Conservation (phyloP, 2,329 filamentous ascomycete genomes). For the Helotiales sp. region DNA sequence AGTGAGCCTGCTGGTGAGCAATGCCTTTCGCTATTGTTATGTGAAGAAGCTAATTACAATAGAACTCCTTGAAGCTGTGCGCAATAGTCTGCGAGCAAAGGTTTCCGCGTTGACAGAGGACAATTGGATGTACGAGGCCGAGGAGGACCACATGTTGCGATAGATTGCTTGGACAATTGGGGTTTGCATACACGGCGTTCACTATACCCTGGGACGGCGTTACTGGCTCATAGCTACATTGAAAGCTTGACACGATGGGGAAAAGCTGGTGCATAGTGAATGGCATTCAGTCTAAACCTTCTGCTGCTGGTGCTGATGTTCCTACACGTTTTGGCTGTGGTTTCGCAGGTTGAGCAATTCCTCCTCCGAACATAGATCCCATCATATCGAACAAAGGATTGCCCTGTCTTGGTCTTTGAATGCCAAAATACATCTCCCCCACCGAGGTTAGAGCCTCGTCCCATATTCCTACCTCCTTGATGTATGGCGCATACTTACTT, state of each 20-base stretch:
- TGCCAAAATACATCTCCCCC: constrained; percentile 95
- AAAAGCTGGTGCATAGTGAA: constrained; percentile 12
- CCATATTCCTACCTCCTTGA: constrained; percentile 79
- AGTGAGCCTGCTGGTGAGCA: constrained; percentile 65
- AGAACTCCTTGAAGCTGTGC: constrained; percentile 71
- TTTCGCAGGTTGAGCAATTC: constrained; percentile 48
- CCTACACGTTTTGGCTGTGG: constrained; percentile 39
- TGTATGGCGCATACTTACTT: constrained; percentile 75
- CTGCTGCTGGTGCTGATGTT: constrained; percentile 50
- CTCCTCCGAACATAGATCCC: constrained; percentile 88
- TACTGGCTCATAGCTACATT: not conserved
- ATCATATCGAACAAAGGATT: constrained; percentile 99
- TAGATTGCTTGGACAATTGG: constrained; percentile 4
- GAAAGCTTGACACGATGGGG: no score
- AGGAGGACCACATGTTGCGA: constrained; percentile 26
- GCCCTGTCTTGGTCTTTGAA: constrained; percentile 82
- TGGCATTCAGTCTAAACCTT: constrained; percentile 57
- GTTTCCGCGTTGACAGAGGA: constrained; percentile 76
- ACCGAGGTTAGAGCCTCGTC: constrained; percentile 80
- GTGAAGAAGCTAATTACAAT: constrained; percentile 18
- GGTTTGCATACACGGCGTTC: constrained; percentile 10
- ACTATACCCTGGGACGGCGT: constrained; percentile 27
- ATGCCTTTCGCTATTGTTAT: not conserved
- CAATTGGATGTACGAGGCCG: constrained; percentile 84
- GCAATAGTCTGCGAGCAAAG: constrained; percentile 69